phyloP scores from a whole-genome alignment of 331 rosid species.

The Spiraea crenata region DNA sequence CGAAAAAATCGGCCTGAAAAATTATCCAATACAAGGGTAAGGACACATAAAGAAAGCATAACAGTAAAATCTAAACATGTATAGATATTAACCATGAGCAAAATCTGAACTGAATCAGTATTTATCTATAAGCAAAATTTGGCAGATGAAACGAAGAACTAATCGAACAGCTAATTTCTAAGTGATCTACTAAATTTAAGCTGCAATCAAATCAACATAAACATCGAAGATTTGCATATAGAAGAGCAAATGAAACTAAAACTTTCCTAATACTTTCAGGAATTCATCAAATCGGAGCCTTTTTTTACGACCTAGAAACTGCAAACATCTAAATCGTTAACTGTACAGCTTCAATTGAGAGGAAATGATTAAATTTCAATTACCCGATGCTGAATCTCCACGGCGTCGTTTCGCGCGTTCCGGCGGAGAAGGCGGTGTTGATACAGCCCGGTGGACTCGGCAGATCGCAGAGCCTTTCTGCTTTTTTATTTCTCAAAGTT shows the following conservation, averaged over 20 bases:
- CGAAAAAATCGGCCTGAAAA: neutral
- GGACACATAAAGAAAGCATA: too few species aligned
- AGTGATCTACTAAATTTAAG: too few species aligned
- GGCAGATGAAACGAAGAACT: too few species aligned
- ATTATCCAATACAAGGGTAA: neutral
- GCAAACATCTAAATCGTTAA: neutral
- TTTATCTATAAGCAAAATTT: neutral
- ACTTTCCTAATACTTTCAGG: neutral
- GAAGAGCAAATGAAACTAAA: neutral
- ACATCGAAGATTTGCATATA: neutral
- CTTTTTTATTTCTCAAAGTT: neutral
- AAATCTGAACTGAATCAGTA: neutral
- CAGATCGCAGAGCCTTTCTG: neutral
- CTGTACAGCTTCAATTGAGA: neutral
- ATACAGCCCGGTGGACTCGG: neutral
- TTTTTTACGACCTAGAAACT: neutral
- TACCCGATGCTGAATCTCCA: neutral
- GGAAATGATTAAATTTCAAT: neutral
- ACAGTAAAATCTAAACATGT: neutral
- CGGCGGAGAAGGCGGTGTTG: neutral
- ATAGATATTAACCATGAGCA: neutral
- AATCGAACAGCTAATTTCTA: too few species aligned
- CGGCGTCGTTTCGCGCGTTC: neutral
- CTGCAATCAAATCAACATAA: too few species aligned
- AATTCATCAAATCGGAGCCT: neutral